Conservation (phyloP, 257 asterid species). For the Plectranthus barbatus region DNA sequence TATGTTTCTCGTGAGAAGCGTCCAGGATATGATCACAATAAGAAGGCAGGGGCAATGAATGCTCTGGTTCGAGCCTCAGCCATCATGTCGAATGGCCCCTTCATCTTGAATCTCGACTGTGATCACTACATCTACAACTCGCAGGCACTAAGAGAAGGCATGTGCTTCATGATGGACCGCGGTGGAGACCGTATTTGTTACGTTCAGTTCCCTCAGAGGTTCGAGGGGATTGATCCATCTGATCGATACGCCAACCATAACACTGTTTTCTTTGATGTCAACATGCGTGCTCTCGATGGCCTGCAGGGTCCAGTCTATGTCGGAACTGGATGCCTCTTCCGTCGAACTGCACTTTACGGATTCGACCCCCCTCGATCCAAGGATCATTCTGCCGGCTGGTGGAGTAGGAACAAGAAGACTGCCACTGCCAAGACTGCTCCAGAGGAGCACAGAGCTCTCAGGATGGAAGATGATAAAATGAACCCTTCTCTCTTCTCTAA, state of each 20-base stretch:
- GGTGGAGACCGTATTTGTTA: too few relatives aligned
- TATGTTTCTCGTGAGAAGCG: conserved; percentile 86
- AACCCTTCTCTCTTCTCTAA: conserved; percentile 60
- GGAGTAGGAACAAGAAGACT: conserved; percentile 48
- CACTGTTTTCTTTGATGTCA: conserved; percentile 80
- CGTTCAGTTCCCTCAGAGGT: too few relatives aligned
- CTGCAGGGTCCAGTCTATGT: too few relatives aligned
- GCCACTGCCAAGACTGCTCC: conserved; percentile 41
- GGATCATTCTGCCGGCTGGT: conserved; percentile 61
- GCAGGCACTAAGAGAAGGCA: too few relatives aligned
- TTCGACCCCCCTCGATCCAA: conserved; percentile 81
- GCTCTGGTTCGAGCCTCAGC: conserved; percentile 88
- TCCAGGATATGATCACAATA: conserved; percentile 87
- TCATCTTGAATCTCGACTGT: conserved; percentile 80
- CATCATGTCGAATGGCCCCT: conserved; percentile 89
- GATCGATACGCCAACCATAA: conserved; percentile 86
- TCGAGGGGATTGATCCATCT: conserved; percentile 83
- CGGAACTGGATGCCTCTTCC: conserved; percentile 84
- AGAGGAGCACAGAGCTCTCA: conserved; percentile 54
- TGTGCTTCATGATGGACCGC: too few relatives aligned
- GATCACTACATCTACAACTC: too few relatives aligned
- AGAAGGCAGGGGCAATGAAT: conserved; percentile 95
- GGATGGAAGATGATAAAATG: conserved; percentile 75
- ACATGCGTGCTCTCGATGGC: conserved; percentile 88
- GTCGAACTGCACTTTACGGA: conserved; percentile 73